Conservation (phyloP, 2,329 filamentous ascomycete species). For the Myriangium duriaei region DNA sequence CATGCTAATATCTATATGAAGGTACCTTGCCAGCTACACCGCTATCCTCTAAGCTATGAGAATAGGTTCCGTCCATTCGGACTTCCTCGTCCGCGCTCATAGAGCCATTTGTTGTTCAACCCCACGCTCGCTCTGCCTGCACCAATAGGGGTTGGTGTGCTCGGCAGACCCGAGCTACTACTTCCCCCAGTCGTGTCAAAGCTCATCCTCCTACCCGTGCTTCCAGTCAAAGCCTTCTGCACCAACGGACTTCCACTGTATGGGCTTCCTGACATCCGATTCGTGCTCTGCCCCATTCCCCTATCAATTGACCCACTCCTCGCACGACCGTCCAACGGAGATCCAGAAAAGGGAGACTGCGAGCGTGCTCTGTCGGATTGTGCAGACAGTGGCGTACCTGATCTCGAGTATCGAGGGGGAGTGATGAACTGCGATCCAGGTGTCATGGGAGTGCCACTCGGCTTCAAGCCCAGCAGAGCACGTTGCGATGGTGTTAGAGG, state of each 20-base stretch:
- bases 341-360: constrained; percentile 14
- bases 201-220: constrained; percentile 46
- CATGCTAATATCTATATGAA: too few species aligned
- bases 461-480: constrained; percentile 66
- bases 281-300: constrained; percentile 6
- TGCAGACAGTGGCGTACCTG: constrained; percentile 52
- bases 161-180: constrained; percentile 35
- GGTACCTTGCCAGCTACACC: neutral
- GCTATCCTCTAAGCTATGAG: constrained; percentile 6
- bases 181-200: constrained; percentile 34
- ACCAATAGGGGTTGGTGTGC: constrained; percentile 56
- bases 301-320: constrained; percentile 12
- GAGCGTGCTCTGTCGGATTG: constrained; percentile 7
- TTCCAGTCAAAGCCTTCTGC: constrained; percentile 50
- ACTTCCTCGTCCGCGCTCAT: constrained; percentile 60
- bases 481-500: constrained; percentile 83
- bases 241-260: constrained; percentile 42
- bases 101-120: constrained; percentile 89
- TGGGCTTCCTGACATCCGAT: constrained; percentile 11
- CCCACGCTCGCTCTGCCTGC: constrained; percentile 59
- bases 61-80: constrained; percentile 24
- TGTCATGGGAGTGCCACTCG: constrained; percentile 47
- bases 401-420: constrained; percentile 74
- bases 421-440: constrained; percentile 66
- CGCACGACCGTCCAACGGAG: constrained; percentile 27